Evolutionary conservation across 768 basidiomycete species (phyloP), one percentile per base, ranked within the genome.

Genomic region (Tulasnella sp.): DNA sequence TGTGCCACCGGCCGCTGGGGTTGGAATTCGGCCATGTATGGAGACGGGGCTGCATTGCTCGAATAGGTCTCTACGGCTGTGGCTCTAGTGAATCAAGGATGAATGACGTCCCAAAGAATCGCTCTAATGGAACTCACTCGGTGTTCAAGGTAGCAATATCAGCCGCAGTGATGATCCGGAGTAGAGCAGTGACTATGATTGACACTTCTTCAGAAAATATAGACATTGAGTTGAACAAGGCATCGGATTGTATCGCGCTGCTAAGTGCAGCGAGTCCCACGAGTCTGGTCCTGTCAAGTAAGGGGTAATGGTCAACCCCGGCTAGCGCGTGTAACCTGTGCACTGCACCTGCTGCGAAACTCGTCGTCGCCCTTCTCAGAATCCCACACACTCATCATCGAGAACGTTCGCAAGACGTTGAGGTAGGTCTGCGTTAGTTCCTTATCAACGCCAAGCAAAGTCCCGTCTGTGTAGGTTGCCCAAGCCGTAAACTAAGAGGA

Each of bases 391-490:
- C 85, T 82, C 63, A 86, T 73, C 11, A 67, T 66, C 7, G 84
- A 72, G 66, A 94, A 90, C 59, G 74, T 77, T 9, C 68, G 69
- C 35, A 94, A 75, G 29, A 80, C 77, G 6, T 75, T 73, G 31
- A 88, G 69, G 68, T 94, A 94, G 57, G 82, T 76, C 25, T 73
- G 72, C 0, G 87, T 86, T 48, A 88, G 71, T 29, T 65, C 69
- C 55, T 77, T 77, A 65, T 94, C 91, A 11, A 83, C 79, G 25
- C 86, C 87, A 61, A 93, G 81, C 37, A 86, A 72, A 53, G 82
- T 81, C 0, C 90, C 89, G 62, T 93, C 84, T 19, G 92, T 90
- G 62, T 83, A 96, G 14, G 91, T 92, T 17, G 85, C 84, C 84
- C 89, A 97, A 1, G 89, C 84, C 2, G 84, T 86, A 64, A 94